Base-by-base conservation (phyloP, 768 basidiomycete species). In the Tulasnella sp. region DNA sequence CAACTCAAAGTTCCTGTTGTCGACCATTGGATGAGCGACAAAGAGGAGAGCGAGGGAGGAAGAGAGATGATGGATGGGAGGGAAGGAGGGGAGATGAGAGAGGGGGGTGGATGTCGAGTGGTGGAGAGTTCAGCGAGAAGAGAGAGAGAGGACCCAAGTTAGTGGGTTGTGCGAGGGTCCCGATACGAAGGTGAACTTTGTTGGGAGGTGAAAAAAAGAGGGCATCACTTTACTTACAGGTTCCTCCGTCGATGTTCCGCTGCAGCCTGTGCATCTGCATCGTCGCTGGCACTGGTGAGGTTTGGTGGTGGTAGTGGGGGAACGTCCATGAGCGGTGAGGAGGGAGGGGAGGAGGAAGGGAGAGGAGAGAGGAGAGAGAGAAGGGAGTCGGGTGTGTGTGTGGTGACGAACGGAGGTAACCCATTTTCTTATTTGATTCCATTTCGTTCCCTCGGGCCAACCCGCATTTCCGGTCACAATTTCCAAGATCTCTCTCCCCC, bases 1-100 rank as follows among this genome's bases (percentile, higher is more conserved):
- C 29, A 76, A 39, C 64, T 76, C 75, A 76, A 76, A 76, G 75
- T 71, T 68, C 67, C 75, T 76, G 75, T 76, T 54, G 75, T 54
- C 40, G 52, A 64, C 58, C 75, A 76, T 76, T 31, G 39, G 19
- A 74, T 15, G 67, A 58, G 37, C 36, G 72, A 42, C 38, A n/a
- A 25, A 25, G 39, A 40, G n/a, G 64, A 67, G 69, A 22, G 31
- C 6, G 52, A 38, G 71, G 68, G 52, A 19, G 74, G 39, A 22
- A 76, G 34, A 73, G 42, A 77, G 45, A 25, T 38, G 78, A 49
- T 58, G 34, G 68, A 67, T 54, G 25, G 34, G 39, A 17, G 19
- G 39, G 25, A 52, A 58, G 52, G 34, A n/a, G 34, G 52, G 25
- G 54, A 73, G 71, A 76, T 29, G 69, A 67, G 70, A 40, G 67